Conservation (phyloP, 805 yeast genomes). For the Hemisphaericaspora nanyangensis region DNA sequence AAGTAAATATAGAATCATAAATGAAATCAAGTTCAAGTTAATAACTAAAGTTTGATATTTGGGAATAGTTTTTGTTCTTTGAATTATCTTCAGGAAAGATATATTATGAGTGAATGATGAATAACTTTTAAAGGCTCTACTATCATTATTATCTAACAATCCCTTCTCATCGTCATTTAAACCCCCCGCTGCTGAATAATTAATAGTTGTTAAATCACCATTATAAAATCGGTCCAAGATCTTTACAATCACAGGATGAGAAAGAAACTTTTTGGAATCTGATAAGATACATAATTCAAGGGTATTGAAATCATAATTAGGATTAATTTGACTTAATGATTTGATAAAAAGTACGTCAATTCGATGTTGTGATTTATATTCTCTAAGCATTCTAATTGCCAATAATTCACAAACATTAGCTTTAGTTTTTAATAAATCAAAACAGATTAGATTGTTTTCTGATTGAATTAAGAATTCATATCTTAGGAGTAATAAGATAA, state of each 20-base stretch:
- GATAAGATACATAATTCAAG: slow-evolving; percentile 50
- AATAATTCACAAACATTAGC: slow-evolving; percentile 51
- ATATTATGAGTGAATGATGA: no score
- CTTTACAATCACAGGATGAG: slow-evolving; percentile 49
- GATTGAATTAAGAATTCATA: slow-evolving; percentile 39
- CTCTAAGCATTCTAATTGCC: slow-evolving; percentile 47
- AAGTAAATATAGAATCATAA: slow-evolving; percentile 27
- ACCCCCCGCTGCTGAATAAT: slow-evolving; percentile 8
- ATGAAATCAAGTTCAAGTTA: slow-evolving; percentile 29
- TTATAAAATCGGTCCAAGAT: slow-evolving; percentile 48
- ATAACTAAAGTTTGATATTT: slow-evolving; percentile 40
- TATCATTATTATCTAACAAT: slow-evolving; percentile 13
- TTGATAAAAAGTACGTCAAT: slow-evolving; percentile 44
- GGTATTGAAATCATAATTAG: slow-evolving; percentile 40
- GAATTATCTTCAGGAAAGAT: slow-evolving; percentile 25
- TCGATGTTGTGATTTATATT: slow-evolving; percentile 39
- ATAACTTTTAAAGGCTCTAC: slow-evolving; percentile 29
- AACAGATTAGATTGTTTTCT: slow-evolving; percentile 33
- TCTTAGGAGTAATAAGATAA: slow-evolving; percentile 29
- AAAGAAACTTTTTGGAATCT: slow-evolving; percentile 48
- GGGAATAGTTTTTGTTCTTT: slow-evolving; percentile 34
- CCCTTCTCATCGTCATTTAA: slow-evolving; percentile 14
- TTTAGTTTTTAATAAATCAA: slow-evolving; percentile 39
- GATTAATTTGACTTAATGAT: slow-evolving; percentile 29
- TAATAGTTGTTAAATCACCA: slow-evolving; percentile 50